phyloP scores from a whole-genome alignment of 2,329 filamentous ascomycete species.

The Aspergillus versicolor region DNA sequence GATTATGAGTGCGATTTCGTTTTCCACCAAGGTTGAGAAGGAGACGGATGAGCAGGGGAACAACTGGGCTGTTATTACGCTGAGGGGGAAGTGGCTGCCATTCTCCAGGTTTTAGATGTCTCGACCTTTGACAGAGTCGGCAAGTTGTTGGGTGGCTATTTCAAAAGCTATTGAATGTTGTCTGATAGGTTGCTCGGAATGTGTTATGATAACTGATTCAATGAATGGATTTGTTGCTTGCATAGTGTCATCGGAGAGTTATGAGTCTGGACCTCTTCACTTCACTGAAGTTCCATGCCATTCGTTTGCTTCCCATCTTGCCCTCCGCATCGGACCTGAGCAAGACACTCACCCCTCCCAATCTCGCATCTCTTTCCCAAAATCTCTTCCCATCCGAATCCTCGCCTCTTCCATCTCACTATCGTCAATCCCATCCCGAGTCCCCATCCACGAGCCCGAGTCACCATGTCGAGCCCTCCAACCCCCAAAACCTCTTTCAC shows the following conservation, averaged over 20 bases:
- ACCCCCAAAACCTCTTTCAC: background rate
- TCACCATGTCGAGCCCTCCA: background rate
- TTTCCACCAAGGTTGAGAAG: constrained; percentile 89
- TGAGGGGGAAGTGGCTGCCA: constrained; percentile 76
- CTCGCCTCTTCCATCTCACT: background rate
- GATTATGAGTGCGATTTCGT: constrained; percentile 95
- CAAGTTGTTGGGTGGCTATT: background rate
- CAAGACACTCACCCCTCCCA: too few species aligned
- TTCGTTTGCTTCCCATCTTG: too few species aligned
- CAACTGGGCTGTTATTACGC: constrained; percentile 80
- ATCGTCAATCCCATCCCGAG: background rate
- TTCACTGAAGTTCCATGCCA: too few species aligned
- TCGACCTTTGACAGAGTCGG: too few species aligned
- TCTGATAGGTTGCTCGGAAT: background rate
- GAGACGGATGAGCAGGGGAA: constrained; percentile 81
- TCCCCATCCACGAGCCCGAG: background rate
- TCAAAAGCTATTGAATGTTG: background rate
- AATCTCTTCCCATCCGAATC: too few species aligned
- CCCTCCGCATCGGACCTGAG: too few species aligned
- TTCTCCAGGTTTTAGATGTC: constrained; percentile 43
- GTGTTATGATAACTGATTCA: background rate
- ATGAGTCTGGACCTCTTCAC: too few species aligned
- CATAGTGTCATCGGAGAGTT: background rate
- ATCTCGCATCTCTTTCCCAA: too few species aligned
- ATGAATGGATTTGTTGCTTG: background rate